Percentiles rank a stretch among this genome's conserved stretches.
These are phyloP conservation scores for Haematococcus lacustris DNA, from an alignment of 139 green algal species.

Conservation along the genomic window DNA sequence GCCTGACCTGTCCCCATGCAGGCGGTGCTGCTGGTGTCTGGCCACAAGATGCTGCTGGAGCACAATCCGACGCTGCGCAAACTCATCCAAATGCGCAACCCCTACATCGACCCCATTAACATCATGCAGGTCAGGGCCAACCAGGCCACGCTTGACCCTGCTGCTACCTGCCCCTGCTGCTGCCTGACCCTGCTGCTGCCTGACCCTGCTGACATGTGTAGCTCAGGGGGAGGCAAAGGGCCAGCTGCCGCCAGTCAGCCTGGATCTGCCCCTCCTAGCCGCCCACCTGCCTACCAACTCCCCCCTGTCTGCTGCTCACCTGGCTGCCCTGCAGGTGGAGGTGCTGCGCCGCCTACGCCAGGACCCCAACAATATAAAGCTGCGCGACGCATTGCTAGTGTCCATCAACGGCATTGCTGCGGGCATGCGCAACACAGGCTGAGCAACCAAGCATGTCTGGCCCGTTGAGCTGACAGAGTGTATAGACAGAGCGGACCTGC, in stretches of 20 bases:
- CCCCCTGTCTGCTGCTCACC: background rate
- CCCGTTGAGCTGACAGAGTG: too few relatives aligned
- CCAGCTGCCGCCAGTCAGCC: too few relatives aligned
- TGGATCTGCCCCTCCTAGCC: background rate
- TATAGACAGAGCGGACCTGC: too few relatives aligned
- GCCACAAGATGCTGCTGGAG: constrained; percentile 61
- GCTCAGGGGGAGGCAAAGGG: too few relatives aligned
- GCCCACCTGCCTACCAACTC: background rate
- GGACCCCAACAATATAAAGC: constrained; percentile 42
- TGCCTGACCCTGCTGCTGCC: too few relatives aligned
- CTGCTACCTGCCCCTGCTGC: too few relatives aligned
- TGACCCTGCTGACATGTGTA: too few relatives aligned
- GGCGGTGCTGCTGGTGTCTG: constrained; percentile 49
- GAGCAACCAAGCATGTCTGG: too few relatives aligned
- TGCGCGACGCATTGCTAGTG: constrained; percentile 77
- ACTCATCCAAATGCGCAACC: constrained; percentile 78
- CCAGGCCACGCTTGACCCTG: too few relatives aligned
- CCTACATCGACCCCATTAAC: constrained; percentile 92
- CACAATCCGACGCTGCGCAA: constrained; percentile 69
- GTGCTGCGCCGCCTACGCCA: constrained; percentile 61
- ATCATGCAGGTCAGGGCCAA: constrained; percentile 69
- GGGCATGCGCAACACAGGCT: constrained; percentile 98
- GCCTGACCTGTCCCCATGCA: too few relatives aligned
- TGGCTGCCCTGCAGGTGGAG: constrained; percentile 55
- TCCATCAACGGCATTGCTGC: constrained; percentile 96